Evolutionary conservation across 192 early-diverging fungal species (phyloP).

Genomic region (Umbelopsis ramanniana): DNA sequence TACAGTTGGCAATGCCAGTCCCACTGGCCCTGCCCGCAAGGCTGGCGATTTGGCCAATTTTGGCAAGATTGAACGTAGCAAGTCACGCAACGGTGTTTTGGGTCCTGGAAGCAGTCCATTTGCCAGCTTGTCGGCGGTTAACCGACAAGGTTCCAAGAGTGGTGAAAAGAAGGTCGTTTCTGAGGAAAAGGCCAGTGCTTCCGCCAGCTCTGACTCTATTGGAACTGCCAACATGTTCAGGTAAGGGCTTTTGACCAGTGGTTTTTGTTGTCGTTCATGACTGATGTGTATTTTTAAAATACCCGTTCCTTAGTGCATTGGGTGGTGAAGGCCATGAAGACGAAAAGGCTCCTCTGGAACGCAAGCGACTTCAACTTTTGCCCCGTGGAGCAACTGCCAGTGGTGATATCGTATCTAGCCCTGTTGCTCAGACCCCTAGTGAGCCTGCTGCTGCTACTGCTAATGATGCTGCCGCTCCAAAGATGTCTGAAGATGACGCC

Average conservation of each 20-base stretch:
- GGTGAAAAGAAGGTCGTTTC: conserved; percentile 30
- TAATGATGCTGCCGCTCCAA: neutral
- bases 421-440: neutral
- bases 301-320: neutral
- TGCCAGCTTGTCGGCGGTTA: conserved; percentile 26
- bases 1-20: conserved; percentile 56
- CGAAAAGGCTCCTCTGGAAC: conserved; percentile 25
- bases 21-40: conserved; percentile 32
- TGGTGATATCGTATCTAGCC: neutral
- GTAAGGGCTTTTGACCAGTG: too few relatives aligned
- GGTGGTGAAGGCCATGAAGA: conserved; percentile 36
- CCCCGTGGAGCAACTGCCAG: conserved; percentile 26
- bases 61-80: conserved; percentile 69
- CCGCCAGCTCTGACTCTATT: conserved; percentile 23
- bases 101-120: conserved; percentile 50
- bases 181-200: conserved; percentile 27
- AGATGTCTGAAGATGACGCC: conserved; percentile 28
- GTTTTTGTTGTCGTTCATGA: neutral
- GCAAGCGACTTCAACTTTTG: conserved; percentile 32
- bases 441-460: conserved; percentile 5
- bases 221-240: conserved; percentile 40
- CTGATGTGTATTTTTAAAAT: too few relatives aligned
- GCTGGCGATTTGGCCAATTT: conserved; percentile 74
- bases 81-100: conserved; percentile 49
- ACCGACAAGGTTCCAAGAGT: conserved; percentile 21